Base-by-base conservation (phyloP, 495 filamentous ascomycete species). In the Penicillium paxilli region DNA sequence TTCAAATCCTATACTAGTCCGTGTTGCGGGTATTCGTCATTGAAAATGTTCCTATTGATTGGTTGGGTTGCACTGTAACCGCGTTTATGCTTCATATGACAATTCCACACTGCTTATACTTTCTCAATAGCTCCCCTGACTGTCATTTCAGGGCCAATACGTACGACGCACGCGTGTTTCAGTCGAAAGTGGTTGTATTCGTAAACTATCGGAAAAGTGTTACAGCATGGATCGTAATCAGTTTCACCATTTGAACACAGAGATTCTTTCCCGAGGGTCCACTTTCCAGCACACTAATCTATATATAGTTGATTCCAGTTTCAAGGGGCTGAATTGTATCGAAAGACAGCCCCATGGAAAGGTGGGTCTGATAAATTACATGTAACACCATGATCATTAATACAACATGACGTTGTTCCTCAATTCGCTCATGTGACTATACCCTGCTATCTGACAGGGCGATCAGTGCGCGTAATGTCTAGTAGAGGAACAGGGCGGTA, bases 11-110 rank as follows among this genome's bases (percentile, higher is more conserved):
- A 47, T 8, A 9, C 20, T 26, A 28, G 10, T 22, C 33, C 45
- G 45, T 32, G n/a, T 32, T 46, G 44, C 44, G 44, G 44, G 12
- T 46, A 46, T 46, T 46, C 24, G 23, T 46, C 23, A 46, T 46
- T 11, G 12, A 8, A 9, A 9, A 16, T 20, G 1, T n/a, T 46
- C 12, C n/a, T 11, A 24, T 23, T 46, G 6, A 46, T n/a, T n/a
- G n/a, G n/a, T n/a, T n/a, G n/a, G n/a, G n/a, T n/a, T n/a, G n/a
- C n/a, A n/a, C n/a, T n/a, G n/a, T n/a, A n/a, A n/a, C n/a, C n/a
- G n/a, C 26, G 26, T 28, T 28, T 28, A 28, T 28, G 26, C 3
- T 28, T 28, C 26, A 28, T 28, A 28, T 28, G 11, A 28, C 26
- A 28, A 28, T 28, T 28, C 26, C 1, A 28, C 26, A 28, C 3